phyloP scores from a whole-genome alignment of 352 stramenopile genomes.

The Pythium volutum region DNA sequence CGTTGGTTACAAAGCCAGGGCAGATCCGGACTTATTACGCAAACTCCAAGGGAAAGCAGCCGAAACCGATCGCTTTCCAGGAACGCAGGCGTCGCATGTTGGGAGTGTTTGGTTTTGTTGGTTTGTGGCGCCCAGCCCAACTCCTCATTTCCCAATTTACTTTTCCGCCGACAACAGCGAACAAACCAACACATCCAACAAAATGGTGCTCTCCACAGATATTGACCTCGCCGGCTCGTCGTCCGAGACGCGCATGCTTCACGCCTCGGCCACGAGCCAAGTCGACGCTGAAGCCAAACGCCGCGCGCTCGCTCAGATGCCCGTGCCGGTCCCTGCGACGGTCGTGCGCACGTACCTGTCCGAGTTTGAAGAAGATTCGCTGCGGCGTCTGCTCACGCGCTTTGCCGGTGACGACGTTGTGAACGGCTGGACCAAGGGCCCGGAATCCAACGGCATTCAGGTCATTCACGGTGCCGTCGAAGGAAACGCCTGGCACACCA shows the following conservation, averaged over 20 bases:
- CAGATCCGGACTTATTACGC: conserved; percentile 14
- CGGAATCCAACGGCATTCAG: conserved; percentile 64
- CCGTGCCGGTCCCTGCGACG: conserved; percentile 49
- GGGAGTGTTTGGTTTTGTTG: not conserved
- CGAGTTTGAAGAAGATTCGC: conserved; percentile 60
- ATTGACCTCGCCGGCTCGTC: conserved; percentile 30
- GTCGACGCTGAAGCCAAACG: conserved; percentile 41
- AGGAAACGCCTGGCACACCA: conserved; percentile 67
- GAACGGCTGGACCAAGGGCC: conserved; percentile 62
- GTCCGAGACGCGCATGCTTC: conserved; percentile 31
- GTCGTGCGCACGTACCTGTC: conserved; percentile 44
- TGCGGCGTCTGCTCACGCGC: conserved; percentile 55
- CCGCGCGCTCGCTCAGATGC: conserved; percentile 31
- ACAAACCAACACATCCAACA: not conserved
- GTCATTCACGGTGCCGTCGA: conserved; percentile 65
- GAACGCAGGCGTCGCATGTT: conserved; percentile 19
- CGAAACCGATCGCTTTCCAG: conserved; percentile 16
- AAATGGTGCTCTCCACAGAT: conserved; percentile 17
- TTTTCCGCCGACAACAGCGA: not conserved
- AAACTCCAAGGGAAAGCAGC: conserved; percentile 3
- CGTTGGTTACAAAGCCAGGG: conserved; percentile 5
- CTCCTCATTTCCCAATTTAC: conserved; percentile 37
- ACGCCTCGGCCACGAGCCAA: not conserved
- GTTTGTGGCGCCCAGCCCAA: not conserved
- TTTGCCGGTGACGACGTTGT: conserved; percentile 59